A percentile compares a stretch with the other conserved stretches of the same genome.
These are phyloP conservation scores for Scheffersomyces ergatensis DNA, from an alignment of 805 yeast genomes.

Conservation along the genomic window DNA sequence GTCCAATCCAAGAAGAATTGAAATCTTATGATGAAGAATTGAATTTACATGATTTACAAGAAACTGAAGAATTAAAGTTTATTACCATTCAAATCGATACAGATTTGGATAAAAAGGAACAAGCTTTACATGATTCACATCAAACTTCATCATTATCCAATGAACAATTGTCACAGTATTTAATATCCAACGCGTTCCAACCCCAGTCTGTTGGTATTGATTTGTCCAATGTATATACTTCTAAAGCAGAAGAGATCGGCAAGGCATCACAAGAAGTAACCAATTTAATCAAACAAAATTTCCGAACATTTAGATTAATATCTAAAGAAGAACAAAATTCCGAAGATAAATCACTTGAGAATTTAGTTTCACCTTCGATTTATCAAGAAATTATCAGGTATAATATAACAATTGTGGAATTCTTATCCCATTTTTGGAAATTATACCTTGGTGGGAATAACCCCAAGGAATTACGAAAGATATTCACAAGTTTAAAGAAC, in stretches of 20 bases:
- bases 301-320: conserved; percentile 24
- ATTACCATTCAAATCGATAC: conserved; percentile 30
- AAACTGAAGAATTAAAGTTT: conserved; percentile 25
- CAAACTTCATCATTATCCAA: background rate
- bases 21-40: conserved; percentile 25
- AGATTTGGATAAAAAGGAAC: conserved; percentile 11
- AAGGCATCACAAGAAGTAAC: conserved; percentile 29
- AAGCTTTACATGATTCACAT: conserved; percentile 14
- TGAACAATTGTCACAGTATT: conserved; percentile 8
- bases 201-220: conserved; percentile 15
- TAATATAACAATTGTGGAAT: conserved; percentile 41
- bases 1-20: conserved; percentile 11
- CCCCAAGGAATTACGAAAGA: conserved; percentile 34
- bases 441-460: conserved; percentile 28
- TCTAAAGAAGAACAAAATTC: conserved; percentile 5
- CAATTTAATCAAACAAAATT: conserved; percentile 32
- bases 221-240: conserved; percentile 23
- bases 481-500: conserved; percentile 34
- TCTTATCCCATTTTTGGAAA: conserved; percentile 44
- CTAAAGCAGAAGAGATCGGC: conserved; percentile 26
- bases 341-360: conserved; percentile 4
- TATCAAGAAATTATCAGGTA: conserved; percentile 34
- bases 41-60: conserved; percentile 36
- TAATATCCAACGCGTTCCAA: conserved; percentile 13
- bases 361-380: conserved; percentile 21